Conservation (phyloP, 192 early-diverging fungal genomes). For the Chytriomyces hyalinus region DNA sequence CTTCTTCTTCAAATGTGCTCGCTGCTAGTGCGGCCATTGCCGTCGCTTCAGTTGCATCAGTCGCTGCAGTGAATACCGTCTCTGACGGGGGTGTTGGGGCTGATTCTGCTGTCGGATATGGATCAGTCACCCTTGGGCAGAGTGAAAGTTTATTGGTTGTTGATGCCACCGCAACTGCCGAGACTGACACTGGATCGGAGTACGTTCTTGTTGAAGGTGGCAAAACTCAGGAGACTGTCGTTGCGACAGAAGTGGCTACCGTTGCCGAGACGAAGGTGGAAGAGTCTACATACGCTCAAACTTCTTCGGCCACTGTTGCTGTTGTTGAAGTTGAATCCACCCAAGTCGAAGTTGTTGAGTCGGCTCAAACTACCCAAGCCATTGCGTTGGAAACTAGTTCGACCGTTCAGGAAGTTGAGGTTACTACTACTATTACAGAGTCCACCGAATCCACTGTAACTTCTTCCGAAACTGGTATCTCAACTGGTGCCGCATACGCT, state of each 20-base stretch:
- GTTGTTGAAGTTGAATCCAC: not conserved
- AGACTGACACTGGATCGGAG: not conserved
- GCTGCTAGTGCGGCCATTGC: not conserved
- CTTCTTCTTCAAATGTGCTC: not conserved
- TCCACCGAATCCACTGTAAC: not conserved
- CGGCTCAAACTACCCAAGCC: not conserved
- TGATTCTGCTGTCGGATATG: too few species aligned
- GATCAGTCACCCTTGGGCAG: not conserved
- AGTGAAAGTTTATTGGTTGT: not conserved
- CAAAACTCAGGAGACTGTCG: not conserved
- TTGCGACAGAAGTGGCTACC: not conserved
- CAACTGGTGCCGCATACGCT: not conserved
- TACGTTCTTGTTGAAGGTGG: not conserved
- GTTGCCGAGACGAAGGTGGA: not conserved
- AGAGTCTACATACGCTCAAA: not conserved
- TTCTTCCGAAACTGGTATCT: not conserved
- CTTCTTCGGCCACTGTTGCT: not conserved
- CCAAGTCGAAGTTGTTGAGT: not conserved
- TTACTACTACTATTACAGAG: not conserved
- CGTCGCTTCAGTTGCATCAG: not conserved
- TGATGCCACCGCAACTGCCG: not conserved
- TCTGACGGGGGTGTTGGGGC: not conserved
- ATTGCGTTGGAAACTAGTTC: not conserved
- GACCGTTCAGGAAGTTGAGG: not conserved
- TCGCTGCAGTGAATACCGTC: not conserved